Evolutionary conservation across 1,284 basidiomycete species (phyloP).

Genomic region (Anthracocystis walkeri): DNA sequence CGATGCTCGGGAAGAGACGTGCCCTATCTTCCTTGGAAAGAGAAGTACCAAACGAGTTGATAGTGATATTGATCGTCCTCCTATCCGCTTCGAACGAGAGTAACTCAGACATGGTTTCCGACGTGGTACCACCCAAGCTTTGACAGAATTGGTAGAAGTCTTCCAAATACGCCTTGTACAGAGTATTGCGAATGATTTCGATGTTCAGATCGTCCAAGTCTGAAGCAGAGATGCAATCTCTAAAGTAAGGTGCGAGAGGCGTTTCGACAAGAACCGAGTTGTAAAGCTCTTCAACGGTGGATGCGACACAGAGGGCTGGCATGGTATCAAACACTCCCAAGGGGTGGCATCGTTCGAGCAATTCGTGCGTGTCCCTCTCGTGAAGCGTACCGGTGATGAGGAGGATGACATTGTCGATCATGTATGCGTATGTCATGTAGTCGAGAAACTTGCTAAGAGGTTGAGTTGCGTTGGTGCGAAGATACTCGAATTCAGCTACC

Average conservation of each 20-base stretch:
- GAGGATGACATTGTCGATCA: slow-evolving; percentile 99
- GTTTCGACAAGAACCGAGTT: slow-evolving; percentile 97
- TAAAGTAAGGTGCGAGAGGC: slow-evolving; percentile 96
- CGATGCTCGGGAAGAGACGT: slow-evolving; percentile 93
- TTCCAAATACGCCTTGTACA: slow-evolving; percentile 99
- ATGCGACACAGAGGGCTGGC: slow-evolving; percentile 98
- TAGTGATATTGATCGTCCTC: slow-evolving; percentile 96
- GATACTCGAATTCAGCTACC: slow-evolving; percentile 96
- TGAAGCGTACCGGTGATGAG: slow-evolving; percentile 97
- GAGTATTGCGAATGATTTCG: slow-evolving; percentile 99
- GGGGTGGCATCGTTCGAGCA: slow-evolving; percentile 95
- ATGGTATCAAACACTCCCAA: slow-evolving; percentile 97
- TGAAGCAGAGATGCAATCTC: slow-evolving; percentile 90
- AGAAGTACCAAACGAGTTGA: slow-evolving; percentile 98
- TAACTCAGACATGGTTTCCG: slow-evolving; percentile 73
- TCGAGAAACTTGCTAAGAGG: slow-evolving; percentile 94
- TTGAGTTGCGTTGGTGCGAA: slow-evolving; percentile 89
- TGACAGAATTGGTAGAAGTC: slow-evolving; percentile 91
- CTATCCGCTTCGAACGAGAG: slow-evolving; percentile 97
- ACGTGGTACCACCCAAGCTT: slow-evolving; percentile 76
- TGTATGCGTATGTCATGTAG: slow-evolving; percentile 99
- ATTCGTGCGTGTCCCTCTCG: slow-evolving; percentile 95
- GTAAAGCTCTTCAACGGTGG: slow-evolving; percentile 98
- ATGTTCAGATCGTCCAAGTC: slow-evolving; percentile 99
- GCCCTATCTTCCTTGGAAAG: slow-evolving; percentile 95